Percentiles rank a stretch among this genome's conserved stretches.
Conservation (phyloP, 352 stramenopile species). For the Phytophthora quininea region DNA sequence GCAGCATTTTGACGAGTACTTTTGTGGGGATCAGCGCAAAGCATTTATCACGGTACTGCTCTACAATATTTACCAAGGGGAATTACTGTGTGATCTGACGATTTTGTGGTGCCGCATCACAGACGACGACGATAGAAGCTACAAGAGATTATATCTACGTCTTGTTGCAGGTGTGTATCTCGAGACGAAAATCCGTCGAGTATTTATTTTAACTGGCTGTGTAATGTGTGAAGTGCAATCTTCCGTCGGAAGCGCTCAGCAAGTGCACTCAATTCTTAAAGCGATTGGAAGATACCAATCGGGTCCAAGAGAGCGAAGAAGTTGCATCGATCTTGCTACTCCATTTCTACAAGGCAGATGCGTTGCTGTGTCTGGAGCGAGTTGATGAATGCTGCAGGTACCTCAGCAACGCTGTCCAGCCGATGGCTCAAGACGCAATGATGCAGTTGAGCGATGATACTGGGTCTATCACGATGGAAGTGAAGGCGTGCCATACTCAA, state of each 20-base stretch:
- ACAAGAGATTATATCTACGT: constrained; percentile 64
- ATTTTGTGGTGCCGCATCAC: neutral
- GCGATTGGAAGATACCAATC: neutral
- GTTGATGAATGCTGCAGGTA: constrained; percentile 60
- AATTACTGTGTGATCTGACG: too few species aligned
- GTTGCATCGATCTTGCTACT: constrained; percentile 26
- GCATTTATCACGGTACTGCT: neutral
- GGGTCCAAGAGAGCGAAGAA: neutral
- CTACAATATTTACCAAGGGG: neutral
- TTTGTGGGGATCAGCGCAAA: constrained; percentile 10
- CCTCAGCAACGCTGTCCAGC: constrained; percentile 43
- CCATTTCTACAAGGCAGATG: constrained; percentile 76
- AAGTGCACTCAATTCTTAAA: constrained; percentile 45
- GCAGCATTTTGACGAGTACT: constrained; percentile 42
- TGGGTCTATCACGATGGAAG: constrained; percentile 23
- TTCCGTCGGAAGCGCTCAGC: constrained; percentile 52
- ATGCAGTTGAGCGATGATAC: neutral
- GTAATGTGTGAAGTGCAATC: constrained; percentile 43
- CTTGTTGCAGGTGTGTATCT: constrained; percentile 50
- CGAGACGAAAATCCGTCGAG: neutral
- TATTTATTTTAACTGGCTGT: neutral
- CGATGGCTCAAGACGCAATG: constrained; percentile 26
- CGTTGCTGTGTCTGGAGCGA: constrained; percentile 76
- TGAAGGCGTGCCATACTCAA: constrained; percentile 52
- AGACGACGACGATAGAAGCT: constrained; percentile 10